phyloP scores from a whole-genome alignment of 1,139 yeast species.

The Diutina sp. region DNA sequence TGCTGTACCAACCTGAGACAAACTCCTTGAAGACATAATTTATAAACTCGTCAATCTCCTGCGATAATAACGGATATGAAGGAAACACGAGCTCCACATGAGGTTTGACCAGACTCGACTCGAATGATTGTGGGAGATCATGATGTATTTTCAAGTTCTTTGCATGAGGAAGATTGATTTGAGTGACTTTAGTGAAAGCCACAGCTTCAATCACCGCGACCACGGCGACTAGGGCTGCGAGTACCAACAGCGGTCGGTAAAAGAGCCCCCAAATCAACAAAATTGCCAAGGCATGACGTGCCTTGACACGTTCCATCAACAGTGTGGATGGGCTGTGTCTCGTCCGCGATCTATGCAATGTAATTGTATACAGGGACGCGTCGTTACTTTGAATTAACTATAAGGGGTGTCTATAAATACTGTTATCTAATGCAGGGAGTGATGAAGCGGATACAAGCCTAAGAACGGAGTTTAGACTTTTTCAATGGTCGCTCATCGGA shows the following conservation, averaged over 20 bases:
- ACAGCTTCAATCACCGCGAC: background rate
- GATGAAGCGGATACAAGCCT: background rate
- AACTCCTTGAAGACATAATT: slow-evolving; percentile 46
- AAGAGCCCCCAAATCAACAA: background rate
- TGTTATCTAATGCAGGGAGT: background rate
- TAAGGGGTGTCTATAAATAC: background rate
- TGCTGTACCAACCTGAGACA: slow-evolving; percentile 52
- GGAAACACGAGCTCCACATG: background rate
- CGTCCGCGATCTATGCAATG: background rate
- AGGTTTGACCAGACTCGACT: background rate
- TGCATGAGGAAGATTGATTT: background rate
- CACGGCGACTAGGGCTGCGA: background rate
- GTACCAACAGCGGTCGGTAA: background rate
- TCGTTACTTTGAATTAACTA: background rate
- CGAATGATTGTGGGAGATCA: background rate
- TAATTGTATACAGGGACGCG: background rate
- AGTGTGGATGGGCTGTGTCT: background rate
- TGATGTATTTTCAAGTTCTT: background rate
- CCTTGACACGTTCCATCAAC: background rate
- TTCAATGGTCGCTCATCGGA: background rate
- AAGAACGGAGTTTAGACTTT: slow-evolving; percentile 9
- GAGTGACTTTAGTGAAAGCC: background rate
- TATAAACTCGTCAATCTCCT: slow-evolving; percentile 32
- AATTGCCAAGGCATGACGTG: background rate
- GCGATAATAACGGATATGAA: slow-evolving; percentile 4